Evolutionary conservation across 805 yeast genomes (phyloP).

Genomic region (Myxozyma neotropica): DNA sequence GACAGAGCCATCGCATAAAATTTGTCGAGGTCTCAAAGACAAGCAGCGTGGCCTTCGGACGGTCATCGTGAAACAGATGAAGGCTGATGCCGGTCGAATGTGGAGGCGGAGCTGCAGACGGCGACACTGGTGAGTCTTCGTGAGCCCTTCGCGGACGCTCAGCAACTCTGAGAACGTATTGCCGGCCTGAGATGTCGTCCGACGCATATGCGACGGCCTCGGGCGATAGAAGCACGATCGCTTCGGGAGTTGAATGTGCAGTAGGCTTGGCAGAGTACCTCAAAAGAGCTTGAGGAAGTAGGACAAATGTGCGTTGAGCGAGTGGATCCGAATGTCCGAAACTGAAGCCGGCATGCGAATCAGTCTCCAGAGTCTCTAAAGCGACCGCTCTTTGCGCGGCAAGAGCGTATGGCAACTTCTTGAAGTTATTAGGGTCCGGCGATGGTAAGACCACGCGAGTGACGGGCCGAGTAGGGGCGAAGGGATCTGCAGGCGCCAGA

Average conservation of each 20-base stretch:
- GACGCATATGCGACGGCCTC: slow-evolving; percentile 33
- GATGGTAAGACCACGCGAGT: neutral
- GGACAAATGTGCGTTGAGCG: slow-evolving; percentile 17
- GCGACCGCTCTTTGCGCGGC: slow-evolving; percentile 18
- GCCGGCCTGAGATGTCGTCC: slow-evolving; percentile 31
- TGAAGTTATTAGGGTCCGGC: slow-evolving; percentile 6
- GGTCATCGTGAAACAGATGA: slow-evolving; percentile 20
- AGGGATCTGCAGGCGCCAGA: slow-evolving; percentile 5
- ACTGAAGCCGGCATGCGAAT: slow-evolving; percentile 12
- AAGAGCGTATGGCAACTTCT: slow-evolving; percentile 17
- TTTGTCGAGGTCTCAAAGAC: slow-evolving; percentile 22
- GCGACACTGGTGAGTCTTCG: neutral
- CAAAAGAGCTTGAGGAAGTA: slow-evolving; percentile 19
- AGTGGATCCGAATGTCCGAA: slow-evolving; percentile 4
- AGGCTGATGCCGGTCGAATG: slow-evolving; percentile 14
- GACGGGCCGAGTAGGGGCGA: slow-evolving; percentile 3
- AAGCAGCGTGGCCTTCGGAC: slow-evolving; percentile 12
- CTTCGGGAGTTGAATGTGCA: slow-evolving; percentile 17
- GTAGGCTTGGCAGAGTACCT: slow-evolving; percentile 14
- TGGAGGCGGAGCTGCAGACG: slow-evolving; percentile 3
- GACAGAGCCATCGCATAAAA: slow-evolving; percentile 29
- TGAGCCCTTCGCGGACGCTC: slow-evolving; percentile 12
- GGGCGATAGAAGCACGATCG: slow-evolving; percentile 8
- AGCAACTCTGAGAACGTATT: slow-evolving; percentile 25
- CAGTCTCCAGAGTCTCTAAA: slow-evolving; percentile 7